Evolutionary conservation across 805 yeast genomes (phyloP).

Genomic region (Yamadazyma sp.): DNA sequence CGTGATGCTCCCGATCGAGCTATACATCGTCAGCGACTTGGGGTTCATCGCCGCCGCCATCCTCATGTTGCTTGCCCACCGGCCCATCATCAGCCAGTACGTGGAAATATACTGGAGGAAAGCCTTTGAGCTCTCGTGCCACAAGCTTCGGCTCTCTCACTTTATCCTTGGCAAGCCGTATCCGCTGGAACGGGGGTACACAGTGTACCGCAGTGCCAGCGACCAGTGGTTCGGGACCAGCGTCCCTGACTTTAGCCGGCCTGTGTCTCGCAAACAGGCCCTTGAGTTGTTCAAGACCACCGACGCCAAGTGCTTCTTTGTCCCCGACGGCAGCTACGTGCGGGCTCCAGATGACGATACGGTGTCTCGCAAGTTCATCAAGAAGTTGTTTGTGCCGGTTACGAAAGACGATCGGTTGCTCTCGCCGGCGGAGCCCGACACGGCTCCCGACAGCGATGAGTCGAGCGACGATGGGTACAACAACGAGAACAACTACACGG

Average conservation of each 20-base stretch:
- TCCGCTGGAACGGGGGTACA: conserved; percentile 68
- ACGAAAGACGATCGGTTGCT: conserved; percentile 72
- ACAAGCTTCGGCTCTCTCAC: conserved; percentile 71
- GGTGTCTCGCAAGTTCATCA: conserved; percentile 62
- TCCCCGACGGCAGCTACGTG: conserved; percentile 78
- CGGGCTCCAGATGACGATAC: conserved; percentile 88
- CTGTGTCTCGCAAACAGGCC: conserved; percentile 53
- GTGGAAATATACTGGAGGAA: conserved; percentile 59
- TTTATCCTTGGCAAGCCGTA: conserved; percentile 65
- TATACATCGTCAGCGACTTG: conserved; percentile 13
- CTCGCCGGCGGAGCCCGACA: conserved; percentile 6
- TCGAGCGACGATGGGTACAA: conserved; percentile 34
- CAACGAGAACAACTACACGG: conserved; percentile 51
- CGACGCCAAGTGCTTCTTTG: conserved; percentile 53
- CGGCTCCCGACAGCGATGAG: conserved; percentile 4
- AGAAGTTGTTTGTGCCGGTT: conserved; percentile 75
- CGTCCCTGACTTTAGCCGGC: conserved; percentile 51
- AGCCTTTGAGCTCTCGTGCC: conserved; percentile 55
- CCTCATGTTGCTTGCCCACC: conserved; percentile 1
- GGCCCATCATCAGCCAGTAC: conserved; percentile 23
- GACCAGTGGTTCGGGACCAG: conserved; percentile 43
- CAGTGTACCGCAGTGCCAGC: conserved; percentile 52
- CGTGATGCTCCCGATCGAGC: conserved; percentile 28
- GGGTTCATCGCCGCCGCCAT: conserved; percentile 10
- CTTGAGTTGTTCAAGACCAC: conserved; percentile 42